Conservation (phyloP, 2,329 filamentous ascomycete species). For the Fusarium sulawesiense region DNA sequence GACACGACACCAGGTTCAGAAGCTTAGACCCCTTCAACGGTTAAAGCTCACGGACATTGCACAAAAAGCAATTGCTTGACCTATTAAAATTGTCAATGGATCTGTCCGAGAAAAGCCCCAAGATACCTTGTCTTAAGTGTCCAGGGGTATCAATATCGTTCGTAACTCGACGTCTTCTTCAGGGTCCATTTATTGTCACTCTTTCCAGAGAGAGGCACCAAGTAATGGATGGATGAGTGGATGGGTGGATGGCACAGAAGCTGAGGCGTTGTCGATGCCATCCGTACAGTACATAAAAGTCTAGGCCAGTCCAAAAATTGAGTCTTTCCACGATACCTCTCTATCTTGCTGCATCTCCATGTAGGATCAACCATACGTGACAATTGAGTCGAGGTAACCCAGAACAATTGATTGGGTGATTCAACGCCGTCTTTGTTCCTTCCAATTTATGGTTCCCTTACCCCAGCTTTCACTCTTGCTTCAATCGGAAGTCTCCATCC, state of each 20-base stretch:
- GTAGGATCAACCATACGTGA: conserved; percentile 34
- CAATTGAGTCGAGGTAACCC: conserved; percentile 32
- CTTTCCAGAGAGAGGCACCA: not conserved
- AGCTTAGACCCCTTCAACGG: conserved; percentile 15
- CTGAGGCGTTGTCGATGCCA: not conserved
- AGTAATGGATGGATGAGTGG: not conserved
- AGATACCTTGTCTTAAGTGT: conserved; percentile 11
- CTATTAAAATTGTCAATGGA: conserved; percentile 22
- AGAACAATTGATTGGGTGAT: conserved; percentile 32
- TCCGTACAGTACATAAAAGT: not conserved
- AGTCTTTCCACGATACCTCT: conserved; percentile 4
- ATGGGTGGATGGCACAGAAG: not conserved
- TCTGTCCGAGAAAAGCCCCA: conserved; percentile 7
- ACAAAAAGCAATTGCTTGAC: conserved; percentile 15
- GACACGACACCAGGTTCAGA: not conserved
- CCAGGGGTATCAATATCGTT: conserved; percentile 24
- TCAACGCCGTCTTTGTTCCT: not conserved
- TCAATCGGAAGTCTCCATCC: conserved; percentile 11
- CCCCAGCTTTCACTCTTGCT: conserved; percentile 25
- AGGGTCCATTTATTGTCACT: conserved; percentile 18
- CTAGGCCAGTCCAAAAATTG: conserved; percentile 6
- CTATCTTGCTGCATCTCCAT: conserved; percentile 4
- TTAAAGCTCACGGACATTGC: conserved; percentile 9
- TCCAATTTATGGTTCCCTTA: conserved; percentile 1
- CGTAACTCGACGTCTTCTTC: conserved; percentile 6